These are phyloP conservation scores for Aegilops longissima DNA, from an alignment of 176 grass and related monocot species.

Conservation along the genomic window DNA sequence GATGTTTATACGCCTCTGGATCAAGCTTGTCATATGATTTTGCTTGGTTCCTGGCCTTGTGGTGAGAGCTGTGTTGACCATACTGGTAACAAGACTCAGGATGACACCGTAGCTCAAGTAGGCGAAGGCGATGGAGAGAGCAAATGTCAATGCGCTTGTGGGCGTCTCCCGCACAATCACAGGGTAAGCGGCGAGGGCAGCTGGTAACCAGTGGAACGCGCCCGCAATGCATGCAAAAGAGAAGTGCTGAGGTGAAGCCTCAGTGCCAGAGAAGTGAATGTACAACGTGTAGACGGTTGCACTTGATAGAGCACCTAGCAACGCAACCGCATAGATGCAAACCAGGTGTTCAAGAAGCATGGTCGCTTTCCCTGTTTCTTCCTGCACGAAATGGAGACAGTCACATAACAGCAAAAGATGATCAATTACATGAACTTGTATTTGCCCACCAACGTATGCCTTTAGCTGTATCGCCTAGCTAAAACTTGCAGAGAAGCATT, in stretches of 20 bases:
- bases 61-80: slow-evolving; percentile 31
- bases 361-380: slow-evolving; percentile 27
- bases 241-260: slow-evolving; percentile 48
- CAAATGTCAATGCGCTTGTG: slow-evolving; percentile 31
- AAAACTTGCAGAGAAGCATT: too few species aligned
- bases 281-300: slow-evolving; percentile 51
- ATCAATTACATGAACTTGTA: not conserved
- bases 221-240: slow-evolving; percentile 58
- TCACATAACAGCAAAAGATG: slow-evolving; percentile 18
- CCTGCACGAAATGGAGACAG: slow-evolving; percentile 30
- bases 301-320: slow-evolving; percentile 53
- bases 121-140: slow-evolving; percentile 39
- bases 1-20: slow-evolving; percentile 42
- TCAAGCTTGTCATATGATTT: slow-evolving; percentile 25
- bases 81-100: slow-evolving; percentile 45
- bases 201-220: slow-evolving; percentile 66
- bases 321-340: slow-evolving; percentile 61
- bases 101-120: slow-evolving; percentile 56
- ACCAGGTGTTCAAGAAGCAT: slow-evolving; percentile 48
- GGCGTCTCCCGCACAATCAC: slow-evolving; percentile 37
- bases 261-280: slow-evolving; percentile 29
- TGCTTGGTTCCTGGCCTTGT: slow-evolving; percentile 10
- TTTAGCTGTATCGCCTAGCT: not conserved
- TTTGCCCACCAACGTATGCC: not conserved
- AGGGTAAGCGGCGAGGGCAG: slow-evolving; percentile 44